Conservation (phyloP, 2,329 filamentous ascomycete species). For the Diplodia sapinea region DNA sequence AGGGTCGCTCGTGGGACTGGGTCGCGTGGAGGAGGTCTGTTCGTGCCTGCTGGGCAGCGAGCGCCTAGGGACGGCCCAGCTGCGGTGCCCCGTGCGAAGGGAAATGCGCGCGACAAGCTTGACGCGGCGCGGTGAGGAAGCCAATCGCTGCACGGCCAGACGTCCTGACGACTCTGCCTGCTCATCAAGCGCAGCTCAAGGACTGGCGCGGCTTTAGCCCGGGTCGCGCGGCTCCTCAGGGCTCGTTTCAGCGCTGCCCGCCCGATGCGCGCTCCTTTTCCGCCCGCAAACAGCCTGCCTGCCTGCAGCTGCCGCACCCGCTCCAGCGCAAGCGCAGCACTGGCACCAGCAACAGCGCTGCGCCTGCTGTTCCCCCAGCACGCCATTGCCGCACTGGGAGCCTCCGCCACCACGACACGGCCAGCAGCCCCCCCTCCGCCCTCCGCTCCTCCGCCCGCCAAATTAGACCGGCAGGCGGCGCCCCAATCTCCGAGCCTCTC, state of each 20-base stretch:
- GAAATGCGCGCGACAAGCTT: slow-evolving; percentile 22
- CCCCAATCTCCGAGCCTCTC: slow-evolving; percentile 22
- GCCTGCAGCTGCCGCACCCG: not conserved
- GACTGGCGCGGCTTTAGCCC: not conserved
- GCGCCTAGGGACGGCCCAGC: slow-evolving; percentile 26
- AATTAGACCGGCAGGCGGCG: slow-evolving; percentile 21
- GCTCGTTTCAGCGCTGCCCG: slow-evolving; percentile 21
- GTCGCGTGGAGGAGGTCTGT: slow-evolving; percentile 25
- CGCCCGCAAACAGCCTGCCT: slow-evolving; percentile 21
- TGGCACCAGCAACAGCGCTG: no score
- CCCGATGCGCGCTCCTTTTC: slow-evolving; percentile 24
- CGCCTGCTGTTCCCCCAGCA: no score
- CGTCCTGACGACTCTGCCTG: slow-evolving; percentile 13
- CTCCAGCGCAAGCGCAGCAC: no score
- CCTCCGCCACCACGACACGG: not conserved
- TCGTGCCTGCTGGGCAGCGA: slow-evolving; percentile 27
- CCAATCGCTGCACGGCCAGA: slow-evolving; percentile 8
- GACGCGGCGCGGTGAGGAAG: slow-evolving; percentile 6
- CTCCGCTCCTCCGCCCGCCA: not conserved
- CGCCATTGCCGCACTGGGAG: slow-evolving; percentile 5
- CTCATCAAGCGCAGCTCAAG: slow-evolving; percentile 4
- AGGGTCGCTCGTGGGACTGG: slow-evolving; percentile 25
- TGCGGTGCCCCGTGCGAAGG: slow-evolving; percentile 26
- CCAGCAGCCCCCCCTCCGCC: no score
- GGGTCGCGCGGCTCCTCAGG: slow-evolving; percentile 14